phyloP scores from a whole-genome alignment of 768 basidiomycete genomes.

The Saitozyma sp. region DNA sequence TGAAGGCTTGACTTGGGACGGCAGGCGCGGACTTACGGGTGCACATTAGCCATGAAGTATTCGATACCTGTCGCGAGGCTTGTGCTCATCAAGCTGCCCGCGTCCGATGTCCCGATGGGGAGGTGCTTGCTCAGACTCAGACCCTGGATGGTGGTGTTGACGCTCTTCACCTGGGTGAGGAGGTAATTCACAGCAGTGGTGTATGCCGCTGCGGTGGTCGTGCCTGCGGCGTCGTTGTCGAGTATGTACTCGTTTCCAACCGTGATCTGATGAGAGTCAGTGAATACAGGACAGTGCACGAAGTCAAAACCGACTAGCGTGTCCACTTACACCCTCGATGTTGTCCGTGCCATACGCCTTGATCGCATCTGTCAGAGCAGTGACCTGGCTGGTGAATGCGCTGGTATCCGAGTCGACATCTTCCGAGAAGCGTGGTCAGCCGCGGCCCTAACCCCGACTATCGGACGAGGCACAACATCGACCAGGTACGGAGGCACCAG shows the following conservation, averaged over 20 bases:
- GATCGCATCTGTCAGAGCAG: constrained; percentile 66
- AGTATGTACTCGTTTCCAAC: constrained; percentile 92
- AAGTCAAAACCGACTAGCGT: background rate
- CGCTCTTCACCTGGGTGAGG: constrained; percentile 60
- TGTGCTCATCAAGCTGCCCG: constrained; percentile 79
- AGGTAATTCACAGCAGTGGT: constrained; percentile 63
- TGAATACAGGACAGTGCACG: background rate
- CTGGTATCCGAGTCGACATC: constrained; percentile 62
- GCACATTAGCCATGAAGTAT: constrained; percentile 73
- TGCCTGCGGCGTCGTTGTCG: constrained; percentile 55
- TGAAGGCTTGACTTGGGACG: no score
- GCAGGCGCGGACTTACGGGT: constrained; percentile 57
- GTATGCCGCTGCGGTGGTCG: constrained; percentile 35
- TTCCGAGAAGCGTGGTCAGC: constrained; percentile 6
- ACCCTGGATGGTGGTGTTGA: constrained; percentile 55
- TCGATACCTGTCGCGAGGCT: constrained; percentile 59
- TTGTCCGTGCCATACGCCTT: constrained; percentile 73
- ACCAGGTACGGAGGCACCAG: no score
- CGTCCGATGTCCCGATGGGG: constrained; percentile 77
- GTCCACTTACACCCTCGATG: constrained; percentile 61
- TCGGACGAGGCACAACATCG: no score
- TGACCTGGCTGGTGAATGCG: constrained; percentile 73
- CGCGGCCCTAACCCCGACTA: background rate
- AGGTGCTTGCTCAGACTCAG: constrained; percentile 65
- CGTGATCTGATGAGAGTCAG: constrained; percentile 58